Base-by-base conservation (phyloP, 345 rosid genomes). In the Eucalyptus curtisii region DNA sequence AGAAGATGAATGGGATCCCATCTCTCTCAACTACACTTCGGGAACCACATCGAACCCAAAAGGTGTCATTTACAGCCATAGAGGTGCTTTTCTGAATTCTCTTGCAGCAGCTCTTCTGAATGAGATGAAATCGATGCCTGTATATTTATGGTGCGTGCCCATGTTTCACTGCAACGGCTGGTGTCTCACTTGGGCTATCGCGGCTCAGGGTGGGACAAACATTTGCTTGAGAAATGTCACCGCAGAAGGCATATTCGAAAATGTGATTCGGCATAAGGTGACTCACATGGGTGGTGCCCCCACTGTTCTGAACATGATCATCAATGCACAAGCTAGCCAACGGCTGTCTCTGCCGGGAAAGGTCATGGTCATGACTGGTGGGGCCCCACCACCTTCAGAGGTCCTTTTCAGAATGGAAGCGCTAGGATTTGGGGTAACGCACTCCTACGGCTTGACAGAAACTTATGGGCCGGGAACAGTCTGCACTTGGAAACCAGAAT, bases 91-190 rank as follows among this genome's bases (percentile, higher is more conserved):
- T 90, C 92, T 94, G 53, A 94, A 94, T 89, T 89, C 97, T 86
- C 93, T 95, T 33, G 94, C 95, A 4, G 82, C 94, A 5, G 90
- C 87, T 90, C 90, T 93, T 84, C 89, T 94, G n/a, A 92, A 88
- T 52, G 93, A 92, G 85, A 91, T 94, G 90, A 49, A 87, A 10
- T 87, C 92, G n/a, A 93, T 89, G 95, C 95, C 96, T 13, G 92
- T 92, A 15, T 94, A 94, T 88, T 88, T 95, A 24, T 94, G 97
- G 97, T 89, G 88, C 7, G 95, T 95, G 49, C 97, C 97, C 27
- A 93, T 95, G 96, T 95, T 95, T 85, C 97, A 95, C 87, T 95
- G 95, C 92, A 95, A 95, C 85, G 97, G 97, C 2, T 95, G 97
- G 96, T 93, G 95, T 88, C 94, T 95, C 76, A 82, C 90, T 6